These are phyloP conservation scores for Vinca minor DNA, from an alignment of 257 asterid genomes.

Conservation along the genomic window DNA sequence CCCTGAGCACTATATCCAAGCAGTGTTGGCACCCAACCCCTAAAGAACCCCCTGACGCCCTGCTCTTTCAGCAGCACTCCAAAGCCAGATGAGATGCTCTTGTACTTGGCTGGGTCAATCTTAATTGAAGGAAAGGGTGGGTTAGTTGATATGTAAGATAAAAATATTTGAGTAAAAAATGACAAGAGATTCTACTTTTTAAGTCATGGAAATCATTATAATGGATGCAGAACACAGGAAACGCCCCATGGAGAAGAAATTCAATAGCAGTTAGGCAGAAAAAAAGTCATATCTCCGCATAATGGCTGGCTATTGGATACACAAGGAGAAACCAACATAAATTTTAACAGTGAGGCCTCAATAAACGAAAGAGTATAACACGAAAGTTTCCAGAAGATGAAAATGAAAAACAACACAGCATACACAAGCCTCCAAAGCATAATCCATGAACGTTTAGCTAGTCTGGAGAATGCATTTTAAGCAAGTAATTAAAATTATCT, in stretches of 20 bases:
- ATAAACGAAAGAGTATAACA: no score
- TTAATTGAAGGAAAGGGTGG: conserved; percentile 10
- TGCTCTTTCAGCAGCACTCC: conserved; percentile 50
- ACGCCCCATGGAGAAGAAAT: no score
- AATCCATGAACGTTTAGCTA: neutral
- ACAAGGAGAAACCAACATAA: neutral
- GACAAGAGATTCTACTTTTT: no score
- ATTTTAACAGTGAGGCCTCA: no score
- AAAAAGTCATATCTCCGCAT: neutral
- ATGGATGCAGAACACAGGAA: no score
- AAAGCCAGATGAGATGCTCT: conserved; percentile 46
- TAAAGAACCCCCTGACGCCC: conserved; percentile 47
- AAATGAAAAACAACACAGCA: neutral
- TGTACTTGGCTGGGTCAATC: conserved; percentile 56
- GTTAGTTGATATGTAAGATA: conserved; percentile 2
- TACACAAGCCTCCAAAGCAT: neutral
- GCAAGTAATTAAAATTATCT: neutral
- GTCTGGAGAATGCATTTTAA: neutral
- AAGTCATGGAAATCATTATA: no score
- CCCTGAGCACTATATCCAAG: conserved; percentile 68
- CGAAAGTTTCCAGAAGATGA: no score
- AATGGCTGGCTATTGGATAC: neutral
- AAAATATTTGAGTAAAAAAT: no score
- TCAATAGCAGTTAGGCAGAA: no score
- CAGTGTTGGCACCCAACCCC: conserved; percentile 61